phyloP scores from a whole-genome alignment of 495 filamentous ascomycete species.

The Aspergillus bridgeri region DNA sequence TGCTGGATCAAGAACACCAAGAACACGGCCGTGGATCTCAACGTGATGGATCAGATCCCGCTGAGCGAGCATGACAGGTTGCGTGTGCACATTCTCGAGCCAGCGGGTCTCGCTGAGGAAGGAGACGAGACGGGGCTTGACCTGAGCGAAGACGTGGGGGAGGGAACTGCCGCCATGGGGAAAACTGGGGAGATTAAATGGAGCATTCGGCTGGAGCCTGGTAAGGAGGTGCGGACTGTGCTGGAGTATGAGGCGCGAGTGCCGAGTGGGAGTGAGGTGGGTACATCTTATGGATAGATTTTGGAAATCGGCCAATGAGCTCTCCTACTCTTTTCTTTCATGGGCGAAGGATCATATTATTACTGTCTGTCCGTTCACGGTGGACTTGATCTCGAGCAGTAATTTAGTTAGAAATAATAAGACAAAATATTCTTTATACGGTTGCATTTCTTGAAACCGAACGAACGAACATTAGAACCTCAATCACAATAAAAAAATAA shows the following conservation, averaged over 20 bases:
- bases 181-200: conserved; percentile 62
- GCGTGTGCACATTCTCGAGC: conserved; percentile 49
- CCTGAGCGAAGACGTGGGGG: conserved; percentile 16
- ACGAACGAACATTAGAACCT: too few relatives aligned
- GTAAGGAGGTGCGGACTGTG: conserved; percentile 51
- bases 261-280: conserved; percentile 17
- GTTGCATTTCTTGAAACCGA: too few relatives aligned
- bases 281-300: neutral
- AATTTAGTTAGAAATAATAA: too few relatives aligned
- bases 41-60: conserved; percentile 65
- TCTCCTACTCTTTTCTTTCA: neutral
- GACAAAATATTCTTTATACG: too few relatives aligned
- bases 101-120: conserved; percentile 45
- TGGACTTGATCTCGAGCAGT: neutral
- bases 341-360: neutral
- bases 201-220: conserved; percentile 55
- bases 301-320: neutral
- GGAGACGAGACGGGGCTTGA: conserved; percentile 33
- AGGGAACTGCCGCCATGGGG: conserved; percentile 31
- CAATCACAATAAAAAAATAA: too few relatives aligned
- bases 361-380: neutral
- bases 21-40: conserved; percentile 44
- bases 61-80: conserved; percentile 63
- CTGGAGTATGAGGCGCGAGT: conserved; percentile 59
- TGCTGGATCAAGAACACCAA: conserved; percentile 60